Evolutionary conservation across 2,329 filamentous ascomycete species (phyloP), one percentile per base, ranked within the genome.

Genomic region (Drechslerella dactyloides): DNA sequence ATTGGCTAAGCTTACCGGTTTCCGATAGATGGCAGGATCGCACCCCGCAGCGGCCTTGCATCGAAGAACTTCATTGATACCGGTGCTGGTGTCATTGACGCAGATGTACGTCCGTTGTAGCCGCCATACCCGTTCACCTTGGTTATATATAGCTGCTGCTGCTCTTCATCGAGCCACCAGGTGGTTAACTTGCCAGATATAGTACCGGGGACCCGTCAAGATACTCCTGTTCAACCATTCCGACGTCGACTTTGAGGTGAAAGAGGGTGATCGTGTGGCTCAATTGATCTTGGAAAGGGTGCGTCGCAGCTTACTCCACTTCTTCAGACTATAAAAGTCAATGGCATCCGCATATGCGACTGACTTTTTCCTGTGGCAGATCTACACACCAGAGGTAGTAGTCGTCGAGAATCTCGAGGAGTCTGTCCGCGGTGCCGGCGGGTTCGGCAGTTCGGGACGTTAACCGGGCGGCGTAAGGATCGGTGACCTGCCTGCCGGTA

Each of bases 61-160:
- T 84, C 88, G 72, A 99, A 99, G 83, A 87, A 97, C 82, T 94
- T 93, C 81, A 97, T 99, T 79, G 92, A 97, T 80, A 94, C 90
- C 0, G 92, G 96, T 74, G 94, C 94, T 0, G 94, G 94, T 61
- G 94, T 99, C 74, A 97, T 99, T 77, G 94, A 99, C 80, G 93
- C 93, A 35, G 94, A 99, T 81, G 74, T 75, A 58, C 35, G 61
- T 61, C 24, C 6, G 15, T 19, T 1, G 15, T 17, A 6, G 3
- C 8, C 17, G 17, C 35, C 15, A 10, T 40, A 23, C 40, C 17
- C 6, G 21, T 21, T 17, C 24, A 24, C 30, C 1, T 46, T 52
- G 24, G 6, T n/a, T 7, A 44, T 48, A 11, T 23, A 15, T 24
- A 37, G 15, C 35, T 37, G 35, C 44, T 6, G 13, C 6, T 7